These are phyloP conservation scores for Trichophyton simii DNA, from an alignment of 2,329 filamentous ascomycete species.

Conservation along the genomic window DNA sequence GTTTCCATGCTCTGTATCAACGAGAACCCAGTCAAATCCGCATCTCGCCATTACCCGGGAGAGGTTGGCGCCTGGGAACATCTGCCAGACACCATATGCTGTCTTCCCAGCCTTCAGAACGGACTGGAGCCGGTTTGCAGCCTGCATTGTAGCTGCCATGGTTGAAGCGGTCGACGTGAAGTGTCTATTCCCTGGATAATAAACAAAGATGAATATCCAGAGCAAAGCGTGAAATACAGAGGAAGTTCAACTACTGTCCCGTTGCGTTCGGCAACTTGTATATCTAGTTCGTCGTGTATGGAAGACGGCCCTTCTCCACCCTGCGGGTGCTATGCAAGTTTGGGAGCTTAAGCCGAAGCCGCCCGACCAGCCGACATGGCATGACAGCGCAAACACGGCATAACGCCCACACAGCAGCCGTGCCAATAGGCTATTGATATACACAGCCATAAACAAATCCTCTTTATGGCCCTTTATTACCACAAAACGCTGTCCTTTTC, in stretches of 20 bases:
- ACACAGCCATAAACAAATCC: no score
- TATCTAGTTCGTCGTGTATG: neutral
- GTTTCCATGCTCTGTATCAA: slow-evolving; percentile 46
- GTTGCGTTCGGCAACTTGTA: neutral
- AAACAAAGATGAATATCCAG: neutral
- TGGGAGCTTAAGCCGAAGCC: no score
- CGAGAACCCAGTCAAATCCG: slow-evolving; percentile 43
- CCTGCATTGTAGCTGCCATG: slow-evolving; percentile 33
- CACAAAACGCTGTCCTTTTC: no score
- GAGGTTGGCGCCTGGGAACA: slow-evolving; percentile 43
- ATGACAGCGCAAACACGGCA: no score
- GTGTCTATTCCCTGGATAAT: neutral
- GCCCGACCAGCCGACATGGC: no score
- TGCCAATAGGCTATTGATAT: no score
- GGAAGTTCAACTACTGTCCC: neutral
- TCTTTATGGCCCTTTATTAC: no score
- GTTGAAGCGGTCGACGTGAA: neutral
- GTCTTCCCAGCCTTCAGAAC: slow-evolving; percentile 37
- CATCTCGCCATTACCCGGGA: slow-evolving; percentile 41
- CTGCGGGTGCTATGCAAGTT: no score
- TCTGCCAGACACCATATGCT: slow-evolving; percentile 47
- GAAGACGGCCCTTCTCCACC: no score
- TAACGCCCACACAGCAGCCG: no score
- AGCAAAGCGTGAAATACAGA: neutral
- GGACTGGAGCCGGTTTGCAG: slow-evolving; percentile 41